Evolutionary conservation across 164 flowering plant species (phyloP), one percentile per base, ranked within the genome.

Genomic region (Magnolia kwangsiensis): DNA sequence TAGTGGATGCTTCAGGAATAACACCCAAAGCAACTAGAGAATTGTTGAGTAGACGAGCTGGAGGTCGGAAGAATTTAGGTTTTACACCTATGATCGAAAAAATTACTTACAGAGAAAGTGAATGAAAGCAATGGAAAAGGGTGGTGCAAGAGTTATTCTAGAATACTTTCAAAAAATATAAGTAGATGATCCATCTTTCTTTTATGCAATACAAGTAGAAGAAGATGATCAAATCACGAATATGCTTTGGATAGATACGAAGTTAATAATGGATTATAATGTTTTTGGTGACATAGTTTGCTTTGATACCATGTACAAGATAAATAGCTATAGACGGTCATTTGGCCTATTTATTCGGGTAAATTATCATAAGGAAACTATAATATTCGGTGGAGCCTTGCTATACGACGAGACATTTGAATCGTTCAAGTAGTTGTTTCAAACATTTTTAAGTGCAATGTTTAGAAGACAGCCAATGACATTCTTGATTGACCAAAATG

Each of bases 211-310:
- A 58, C 65, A 74, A 68, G 18, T 81, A 59, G 78, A 75, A 29
- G 67, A 74, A 27, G 72, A 74, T 51, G 74, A 75, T 49, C 75
- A 67, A 51, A 49, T 74, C 3, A 71, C 67, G 3, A 78, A 72
- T 63, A 55, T 75, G 29, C 78, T 81, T 72, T 74, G 80, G 83
- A 69, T 68, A 8, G 80, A 77, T 66, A 72, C 78, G 20, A 75
- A 59, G 31, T 74, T 75, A 61, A 59, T 31, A 51, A 13, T 66
- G 50, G 77, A 74, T 49, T 80, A 76, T 59, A 24, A 31, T 13
- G 45, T 31, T 24, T 80, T 80, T 55, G 75, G 79, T 5, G 82
- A 80, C 69, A 77, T 74, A 50, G 70, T 80, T 23, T 69, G 77
- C 9, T 77, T 80, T 51, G 80, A 80, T 27, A 77, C 78, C 8